Percentiles rank a stretch among this genome's conserved stretches.
Evolutionary conservation across 805 yeast species (phyloP).

Genomic region (Metschnikowia bowlesiae): DNA sequence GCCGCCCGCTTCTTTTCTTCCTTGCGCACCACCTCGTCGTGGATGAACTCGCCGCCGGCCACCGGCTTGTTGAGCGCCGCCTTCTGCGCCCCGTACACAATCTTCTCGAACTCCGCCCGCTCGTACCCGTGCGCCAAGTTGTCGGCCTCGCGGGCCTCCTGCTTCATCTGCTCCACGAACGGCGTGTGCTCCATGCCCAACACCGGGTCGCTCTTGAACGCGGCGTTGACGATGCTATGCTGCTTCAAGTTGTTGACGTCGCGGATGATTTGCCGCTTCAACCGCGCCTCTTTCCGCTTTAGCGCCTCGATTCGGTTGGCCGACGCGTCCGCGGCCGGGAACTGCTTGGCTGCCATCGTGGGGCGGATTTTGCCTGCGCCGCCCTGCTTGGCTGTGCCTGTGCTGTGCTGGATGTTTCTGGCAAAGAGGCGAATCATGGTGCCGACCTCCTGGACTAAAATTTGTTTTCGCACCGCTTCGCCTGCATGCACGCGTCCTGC

Average conservation of each 20-base stretch:
- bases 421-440: conserved; percentile 11
- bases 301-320: conserved; percentile 30
- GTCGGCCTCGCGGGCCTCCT: conserved; percentile 62
- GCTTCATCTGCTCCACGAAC: conserved; percentile 62
- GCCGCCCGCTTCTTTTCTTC: conserved; percentile 63
- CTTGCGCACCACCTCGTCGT: conserved; percentile 24
- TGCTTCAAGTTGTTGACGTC: conserved; percentile 39
- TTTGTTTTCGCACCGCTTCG: neutral
- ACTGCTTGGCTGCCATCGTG: conserved; percentile 35
- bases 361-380: conserved; percentile 10
- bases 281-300: conserved; percentile 35
- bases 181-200: conserved; percentile 66
- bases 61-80: conserved; percentile 42
- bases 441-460: neutral
- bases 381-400: conserved; percentile 7
- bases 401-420: conserved; percentile 7
- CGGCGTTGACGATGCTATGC: conserved; percentile 28
- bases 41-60: conserved; percentile 26
- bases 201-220: conserved; percentile 69
- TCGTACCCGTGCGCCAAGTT: conserved; percentile 58
- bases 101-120: conserved; percentile 64
- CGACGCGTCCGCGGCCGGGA: conserved; percentile 29
- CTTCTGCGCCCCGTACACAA: conserved; percentile 73
- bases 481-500: neutral
- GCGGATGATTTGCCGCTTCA: conserved; percentile 36